phyloP scores from a whole-genome alignment of 129 eudicot species.

The Pseudognaphalium luteoalbum region DNA sequence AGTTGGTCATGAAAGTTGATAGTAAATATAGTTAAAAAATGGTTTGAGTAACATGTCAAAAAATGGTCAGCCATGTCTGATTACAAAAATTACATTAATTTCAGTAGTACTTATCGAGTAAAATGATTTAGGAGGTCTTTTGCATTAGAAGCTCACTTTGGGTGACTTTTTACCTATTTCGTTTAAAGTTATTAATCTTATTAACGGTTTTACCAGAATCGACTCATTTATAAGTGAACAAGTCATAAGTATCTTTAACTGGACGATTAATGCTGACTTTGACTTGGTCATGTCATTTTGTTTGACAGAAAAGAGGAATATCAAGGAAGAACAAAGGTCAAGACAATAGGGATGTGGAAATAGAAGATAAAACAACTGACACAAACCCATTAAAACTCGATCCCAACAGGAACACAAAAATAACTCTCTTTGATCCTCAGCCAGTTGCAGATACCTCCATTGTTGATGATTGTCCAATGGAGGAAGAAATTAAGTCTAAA shows the following conservation, averaged over 20 bases:
- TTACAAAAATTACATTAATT: not conserved
- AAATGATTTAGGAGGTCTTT: not conserved
- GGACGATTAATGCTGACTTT: constrained; percentile 11
- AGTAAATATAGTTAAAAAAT: not conserved
- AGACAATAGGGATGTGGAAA: constrained; percentile 23
- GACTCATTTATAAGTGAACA: not conserved
- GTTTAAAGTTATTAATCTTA: not conserved
- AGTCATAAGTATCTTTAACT: not conserved
- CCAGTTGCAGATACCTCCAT: constrained; percentile 25
- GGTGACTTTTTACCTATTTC: not conserved
- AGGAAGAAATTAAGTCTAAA: constrained; percentile 27
- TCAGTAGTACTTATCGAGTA: not conserved
- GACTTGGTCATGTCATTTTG: constrained; percentile 19
- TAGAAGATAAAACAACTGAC: constrained; percentile 11
- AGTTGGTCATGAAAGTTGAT: not conserved
- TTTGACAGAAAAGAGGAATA: constrained; percentile 63
- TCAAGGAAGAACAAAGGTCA: constrained; percentile 44
- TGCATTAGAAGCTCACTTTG: not conserved
- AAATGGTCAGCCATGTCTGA: not conserved
- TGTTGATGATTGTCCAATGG: constrained; percentile 1
- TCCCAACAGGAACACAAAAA: constrained; percentile 40
- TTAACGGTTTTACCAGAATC: not conserved
- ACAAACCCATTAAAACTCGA: constrained; percentile 6
- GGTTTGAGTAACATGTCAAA: not conserved
- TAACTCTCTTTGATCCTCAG: constrained; percentile 20